Evolutionary conservation across 139 green algal species (phyloP).

Genomic region (Ostreobium quekettii): DNA sequence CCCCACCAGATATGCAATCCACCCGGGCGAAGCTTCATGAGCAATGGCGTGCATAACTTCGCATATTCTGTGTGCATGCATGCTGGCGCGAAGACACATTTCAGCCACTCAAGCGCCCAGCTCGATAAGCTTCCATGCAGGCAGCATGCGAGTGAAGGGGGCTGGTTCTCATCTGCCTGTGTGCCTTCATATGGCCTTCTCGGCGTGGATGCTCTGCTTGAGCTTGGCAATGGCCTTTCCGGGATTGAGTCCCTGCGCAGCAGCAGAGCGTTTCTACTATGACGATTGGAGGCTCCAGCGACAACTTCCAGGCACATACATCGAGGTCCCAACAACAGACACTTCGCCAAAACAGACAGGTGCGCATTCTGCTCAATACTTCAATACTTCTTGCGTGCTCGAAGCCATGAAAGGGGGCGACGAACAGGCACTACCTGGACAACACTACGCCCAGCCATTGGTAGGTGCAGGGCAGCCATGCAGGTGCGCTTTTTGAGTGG

Average conservation of each 20-base stretch:
- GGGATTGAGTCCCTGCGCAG: slow-evolving; percentile 75
- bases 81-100: no score
- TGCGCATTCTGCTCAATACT: neutral
- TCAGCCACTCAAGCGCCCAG: no score
- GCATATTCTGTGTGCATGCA: no score
- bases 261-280: neutral
- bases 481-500: no score
- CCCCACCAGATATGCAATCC: no score
- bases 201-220: slow-evolving; percentile 73
- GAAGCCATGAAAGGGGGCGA: neutral
- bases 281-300: neutral
- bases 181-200: slow-evolving; percentile 24
- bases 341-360: neutral
- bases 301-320: neutral
- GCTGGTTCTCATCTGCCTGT: no score
- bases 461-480: no score
- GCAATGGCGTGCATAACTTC: no score
- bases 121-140: no score
- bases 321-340: neutral
- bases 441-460: no score
- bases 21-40: no score
- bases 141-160: no score
- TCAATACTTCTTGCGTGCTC: neutral
- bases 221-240: slow-evolving; percentile 94
- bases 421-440: neutral